Evolutionary conservation across 2,329 filamentous ascomycete genomes (phyloP).

Genomic region (Colletotrichum euphorbiae): DNA sequence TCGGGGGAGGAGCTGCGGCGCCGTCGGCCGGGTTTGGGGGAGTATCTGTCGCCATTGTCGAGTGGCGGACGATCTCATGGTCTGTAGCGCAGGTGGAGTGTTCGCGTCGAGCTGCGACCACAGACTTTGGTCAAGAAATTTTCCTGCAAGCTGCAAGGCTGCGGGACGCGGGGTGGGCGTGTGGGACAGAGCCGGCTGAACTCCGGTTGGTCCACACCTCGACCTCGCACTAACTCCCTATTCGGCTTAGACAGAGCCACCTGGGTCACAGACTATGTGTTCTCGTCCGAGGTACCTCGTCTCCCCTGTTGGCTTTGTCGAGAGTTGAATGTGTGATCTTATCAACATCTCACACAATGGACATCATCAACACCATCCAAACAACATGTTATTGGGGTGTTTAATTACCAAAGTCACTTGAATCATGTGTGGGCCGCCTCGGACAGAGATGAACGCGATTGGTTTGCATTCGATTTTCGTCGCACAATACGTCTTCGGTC

Average conservation of each 20-base stretch:
- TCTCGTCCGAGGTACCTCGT: background rate
- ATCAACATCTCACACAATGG: background rate
- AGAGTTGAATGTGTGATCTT: no score
- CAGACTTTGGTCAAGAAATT: slow-evolving; percentile 33
- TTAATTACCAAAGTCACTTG: background rate
- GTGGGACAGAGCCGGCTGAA: slow-evolving; percentile 17
- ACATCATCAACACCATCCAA: background rate
- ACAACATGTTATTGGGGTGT: background rate
- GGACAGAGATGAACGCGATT: background rate
- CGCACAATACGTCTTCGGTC: background rate
- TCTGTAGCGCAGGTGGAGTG: slow-evolving; percentile 35
- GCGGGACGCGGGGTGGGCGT: slow-evolving; percentile 17
- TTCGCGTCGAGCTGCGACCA: slow-evolving; percentile 10
- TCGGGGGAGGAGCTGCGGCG: slow-evolving; percentile 12
- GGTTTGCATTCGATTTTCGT: background rate
- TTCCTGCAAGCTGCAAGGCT: slow-evolving; percentile 37
- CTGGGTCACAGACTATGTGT: background rate
- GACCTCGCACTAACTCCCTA: no score
- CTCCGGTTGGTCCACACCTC: background rate
- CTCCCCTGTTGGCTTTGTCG: no score
- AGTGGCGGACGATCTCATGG: slow-evolving; percentile 33
- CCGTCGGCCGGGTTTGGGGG: slow-evolving; percentile 17
- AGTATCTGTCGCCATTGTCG: slow-evolving; percentile 37
- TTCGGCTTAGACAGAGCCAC: no score
- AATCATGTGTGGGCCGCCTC: background rate